phyloP scores from a whole-genome alignment of 306 rosid genomes.

The Mimosa pudica region DNA sequence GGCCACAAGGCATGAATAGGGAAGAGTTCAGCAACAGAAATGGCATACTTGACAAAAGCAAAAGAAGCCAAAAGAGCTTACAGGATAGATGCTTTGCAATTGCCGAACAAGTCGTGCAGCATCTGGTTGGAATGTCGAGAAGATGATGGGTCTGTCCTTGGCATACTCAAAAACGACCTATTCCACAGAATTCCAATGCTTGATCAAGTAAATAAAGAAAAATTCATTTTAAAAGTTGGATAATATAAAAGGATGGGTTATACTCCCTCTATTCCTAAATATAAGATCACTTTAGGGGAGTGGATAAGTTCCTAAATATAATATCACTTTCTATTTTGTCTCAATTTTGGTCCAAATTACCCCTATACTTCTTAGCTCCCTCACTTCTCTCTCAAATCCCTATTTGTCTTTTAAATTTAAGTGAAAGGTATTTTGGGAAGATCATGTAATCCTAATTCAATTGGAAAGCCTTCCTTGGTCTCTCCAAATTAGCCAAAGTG shows the following conservation, averaged over 20 bases:
- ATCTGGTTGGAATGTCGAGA: conserved; percentile 82
- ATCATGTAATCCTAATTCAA: too few relatives aligned
- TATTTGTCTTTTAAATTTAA: too few relatives aligned
- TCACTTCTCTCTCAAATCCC: too few relatives aligned
- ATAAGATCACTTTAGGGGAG: too few relatives aligned
- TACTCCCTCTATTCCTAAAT: too few relatives aligned
- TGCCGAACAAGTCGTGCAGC: conserved; percentile 58
- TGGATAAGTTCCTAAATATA: too few relatives aligned
- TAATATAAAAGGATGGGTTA: neutral
- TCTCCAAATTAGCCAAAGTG: too few relatives aligned
- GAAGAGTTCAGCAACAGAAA: conserved; percentile 4
- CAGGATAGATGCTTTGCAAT: conserved; percentile 69
- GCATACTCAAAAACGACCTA: conserved; percentile 66
- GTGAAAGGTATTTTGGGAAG: too few relatives aligned
- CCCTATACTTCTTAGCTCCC: too few relatives aligned
- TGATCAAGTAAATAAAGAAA: neutral
- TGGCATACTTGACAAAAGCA: neutral
- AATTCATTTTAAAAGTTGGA: neutral
- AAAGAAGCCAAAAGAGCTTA: conserved; percentile 32
- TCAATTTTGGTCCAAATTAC: too few relatives aligned
- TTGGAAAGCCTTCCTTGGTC: too few relatives aligned
- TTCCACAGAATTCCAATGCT: conserved; percentile 21
- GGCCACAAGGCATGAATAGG: conserved; percentile 14
- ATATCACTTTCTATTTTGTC: too few relatives aligned
- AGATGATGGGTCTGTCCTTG: conserved; percentile 62